Evolutionary conservation across 306 rosid genomes (phyloP).

Genomic region (Vigna nakashimae): DNA sequence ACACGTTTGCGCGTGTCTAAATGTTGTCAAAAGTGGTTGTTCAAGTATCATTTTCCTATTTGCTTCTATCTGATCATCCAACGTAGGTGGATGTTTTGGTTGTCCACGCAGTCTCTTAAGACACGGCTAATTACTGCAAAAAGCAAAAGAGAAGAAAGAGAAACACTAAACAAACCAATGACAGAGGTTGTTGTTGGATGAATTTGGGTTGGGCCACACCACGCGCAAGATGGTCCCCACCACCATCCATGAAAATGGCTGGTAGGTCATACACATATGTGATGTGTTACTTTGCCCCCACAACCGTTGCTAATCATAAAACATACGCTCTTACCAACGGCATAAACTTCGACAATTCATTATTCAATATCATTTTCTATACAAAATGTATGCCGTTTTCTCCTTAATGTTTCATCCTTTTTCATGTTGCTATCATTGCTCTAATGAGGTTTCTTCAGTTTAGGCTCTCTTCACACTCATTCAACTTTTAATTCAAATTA

Average conservation of each 20-base stretch:
- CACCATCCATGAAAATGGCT: conserved; percentile 33
- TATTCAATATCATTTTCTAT: background rate
- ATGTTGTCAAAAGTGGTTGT: too few relatives aligned
- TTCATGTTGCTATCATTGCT: conserved; percentile 22
- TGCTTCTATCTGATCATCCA: background rate
- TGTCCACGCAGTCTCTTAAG: background rate
- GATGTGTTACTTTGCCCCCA: conserved; percentile 22
- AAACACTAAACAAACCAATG: conserved; percentile 11
- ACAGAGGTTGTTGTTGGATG: conserved; percentile 35
- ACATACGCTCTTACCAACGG: conserved; percentile 49
- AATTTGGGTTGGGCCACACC: conserved; percentile 50
- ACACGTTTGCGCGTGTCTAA: too few relatives aligned
- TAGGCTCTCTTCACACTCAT: background rate
- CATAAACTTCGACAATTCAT: conserved; percentile 28
- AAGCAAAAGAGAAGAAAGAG: conserved; percentile 6
- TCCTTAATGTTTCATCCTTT: conserved; percentile 16
- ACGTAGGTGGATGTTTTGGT: background rate
- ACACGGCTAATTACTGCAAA: background rate
- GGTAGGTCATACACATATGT: conserved; percentile 43
- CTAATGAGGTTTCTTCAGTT: conserved; percentile 7
- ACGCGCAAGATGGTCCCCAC: conserved; percentile 55
- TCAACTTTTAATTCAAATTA: conserved; percentile 29
- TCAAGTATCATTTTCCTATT: too few relatives aligned
- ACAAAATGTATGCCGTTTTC: background rate
- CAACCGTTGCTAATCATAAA: conserved; percentile 15